Base-by-base conservation (phyloP, 495 filamentous ascomycete species). In the Alectoria sarmentosa region DNA sequence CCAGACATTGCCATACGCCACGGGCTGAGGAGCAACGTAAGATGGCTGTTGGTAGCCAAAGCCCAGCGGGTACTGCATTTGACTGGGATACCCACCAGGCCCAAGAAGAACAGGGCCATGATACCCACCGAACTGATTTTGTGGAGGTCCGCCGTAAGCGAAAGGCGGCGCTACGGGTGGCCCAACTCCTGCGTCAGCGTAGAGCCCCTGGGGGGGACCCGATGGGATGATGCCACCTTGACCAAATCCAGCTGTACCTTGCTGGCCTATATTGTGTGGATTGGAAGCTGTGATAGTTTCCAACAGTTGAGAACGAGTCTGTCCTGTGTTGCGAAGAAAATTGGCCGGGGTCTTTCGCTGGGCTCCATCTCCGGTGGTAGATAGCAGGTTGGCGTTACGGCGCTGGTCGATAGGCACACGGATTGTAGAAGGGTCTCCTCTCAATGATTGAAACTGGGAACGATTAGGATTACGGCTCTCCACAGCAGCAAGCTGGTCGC, bases 401-500 rank as follows among this genome's bases (percentile, higher is more conserved):
- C 52, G 62, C 21, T 58, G 54, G 49, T 58, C 49, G n/a, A 58
- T 41, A 26, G 39, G 54, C 38, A 57, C 26, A n/a, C 37, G 21
- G 41, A 42, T 34, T 26, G 28, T 26, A 26, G 44, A 42, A 21
- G 54, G 28, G 14, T 14, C 39, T 39, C n/a, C 58, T 17, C 39
- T 15, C 42, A 41, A 23, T 4, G 52, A 36, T 37, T 36, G 62
- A 28, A 23, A 32, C 14, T 38, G 54, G 7, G 26, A 34, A 3
- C 19, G 39, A 15, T 58, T 64, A 4, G 52, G 58, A 4, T 58
- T 64, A 28, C 56, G 62, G 19, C 4, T 37, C 39, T 46, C 36
- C 39, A 46, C 39, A 56, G 52, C 38, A 42, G 62, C 37, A 36
- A 58, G 37, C 38, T 58, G 62, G 52, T 64, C 62, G 28, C 39